Evolutionary conservation across 306 rosid genomes (phyloP).

Genomic region (Styphnolobium japonicum): DNA sequence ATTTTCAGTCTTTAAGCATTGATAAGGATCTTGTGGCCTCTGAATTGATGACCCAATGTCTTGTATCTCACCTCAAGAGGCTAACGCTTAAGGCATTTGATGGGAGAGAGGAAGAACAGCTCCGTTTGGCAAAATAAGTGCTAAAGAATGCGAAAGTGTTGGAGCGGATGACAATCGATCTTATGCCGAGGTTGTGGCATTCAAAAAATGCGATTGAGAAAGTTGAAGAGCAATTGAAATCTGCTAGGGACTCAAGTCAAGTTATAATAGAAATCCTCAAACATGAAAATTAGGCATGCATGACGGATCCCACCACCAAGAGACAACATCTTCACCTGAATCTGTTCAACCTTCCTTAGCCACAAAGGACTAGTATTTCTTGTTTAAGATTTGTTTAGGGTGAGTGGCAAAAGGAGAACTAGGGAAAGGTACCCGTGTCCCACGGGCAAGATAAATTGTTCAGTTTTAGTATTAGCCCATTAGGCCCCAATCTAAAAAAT

Average conservation of each 20-base stretch:
- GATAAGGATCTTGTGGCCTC: background rate
- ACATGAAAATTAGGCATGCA: background rate
- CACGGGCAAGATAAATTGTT: no score
- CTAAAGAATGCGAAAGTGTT: background rate
- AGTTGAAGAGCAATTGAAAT: background rate
- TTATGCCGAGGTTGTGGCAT: background rate
- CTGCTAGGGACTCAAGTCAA: background rate
- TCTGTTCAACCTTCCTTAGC: no score
- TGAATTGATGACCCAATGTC: background rate
- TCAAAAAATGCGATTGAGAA: background rate
- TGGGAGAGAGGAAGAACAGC: background rate
- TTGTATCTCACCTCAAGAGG: background rate
- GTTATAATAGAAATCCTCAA: background rate
- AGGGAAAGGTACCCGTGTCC: no score
- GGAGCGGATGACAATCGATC: background rate
- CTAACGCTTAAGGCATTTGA: background rate
- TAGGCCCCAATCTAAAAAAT: no score
- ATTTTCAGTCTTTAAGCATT: background rate
- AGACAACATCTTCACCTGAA: no score
- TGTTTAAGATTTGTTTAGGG: no score
- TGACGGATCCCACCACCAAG: no score
- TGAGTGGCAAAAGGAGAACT: no score
- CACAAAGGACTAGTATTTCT: no score
- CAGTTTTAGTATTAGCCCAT: no score
- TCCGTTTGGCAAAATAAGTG: background rate